Evolutionary conservation across 2,329 filamentous ascomycete genomes (phyloP).

Genomic region (Hymenoscyphus salicellus): DNA sequence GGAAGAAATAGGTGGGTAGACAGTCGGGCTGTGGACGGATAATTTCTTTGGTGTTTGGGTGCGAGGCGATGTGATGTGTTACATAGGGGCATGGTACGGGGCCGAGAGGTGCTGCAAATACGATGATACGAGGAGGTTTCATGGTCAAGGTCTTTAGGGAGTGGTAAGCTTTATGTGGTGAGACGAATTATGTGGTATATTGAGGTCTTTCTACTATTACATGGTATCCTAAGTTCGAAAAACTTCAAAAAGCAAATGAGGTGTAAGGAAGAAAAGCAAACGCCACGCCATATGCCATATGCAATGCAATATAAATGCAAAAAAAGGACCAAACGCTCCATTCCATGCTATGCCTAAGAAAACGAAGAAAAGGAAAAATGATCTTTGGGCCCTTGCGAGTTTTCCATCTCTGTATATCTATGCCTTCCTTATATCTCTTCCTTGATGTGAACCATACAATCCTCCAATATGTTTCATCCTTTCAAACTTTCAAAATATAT

Average conservation of each 20-base stretch:
- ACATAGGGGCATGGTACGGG: no score
- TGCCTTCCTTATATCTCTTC: not conserved
- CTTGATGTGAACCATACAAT: not conserved
- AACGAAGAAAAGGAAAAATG: not conserved
- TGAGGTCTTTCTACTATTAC: not conserved
- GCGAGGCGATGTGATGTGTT: no score
- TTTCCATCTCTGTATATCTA: slow-evolving; percentile 15
- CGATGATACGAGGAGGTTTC: no score
- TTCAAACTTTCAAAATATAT: not conserved
- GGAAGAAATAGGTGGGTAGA: no score
- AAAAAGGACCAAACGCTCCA: not conserved
- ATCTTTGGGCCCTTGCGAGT: slow-evolving; percentile 11
- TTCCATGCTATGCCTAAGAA: slow-evolving; percentile 3
- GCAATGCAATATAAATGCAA: slow-evolving; percentile 1
- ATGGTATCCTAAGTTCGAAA: not conserved
- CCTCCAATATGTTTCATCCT: not conserved
- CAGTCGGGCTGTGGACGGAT: no score
- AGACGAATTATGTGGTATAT: no score
- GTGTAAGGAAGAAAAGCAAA: not conserved
- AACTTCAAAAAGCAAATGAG: not conserved
- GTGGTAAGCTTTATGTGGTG: no score
- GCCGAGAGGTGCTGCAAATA: no score
- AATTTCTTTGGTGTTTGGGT: no score
- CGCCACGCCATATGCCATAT: not conserved
- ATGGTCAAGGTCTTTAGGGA: no score